Conservation (phyloP, 495 filamentous ascomycete genomes). For the Penicillium diatomitis region DNA sequence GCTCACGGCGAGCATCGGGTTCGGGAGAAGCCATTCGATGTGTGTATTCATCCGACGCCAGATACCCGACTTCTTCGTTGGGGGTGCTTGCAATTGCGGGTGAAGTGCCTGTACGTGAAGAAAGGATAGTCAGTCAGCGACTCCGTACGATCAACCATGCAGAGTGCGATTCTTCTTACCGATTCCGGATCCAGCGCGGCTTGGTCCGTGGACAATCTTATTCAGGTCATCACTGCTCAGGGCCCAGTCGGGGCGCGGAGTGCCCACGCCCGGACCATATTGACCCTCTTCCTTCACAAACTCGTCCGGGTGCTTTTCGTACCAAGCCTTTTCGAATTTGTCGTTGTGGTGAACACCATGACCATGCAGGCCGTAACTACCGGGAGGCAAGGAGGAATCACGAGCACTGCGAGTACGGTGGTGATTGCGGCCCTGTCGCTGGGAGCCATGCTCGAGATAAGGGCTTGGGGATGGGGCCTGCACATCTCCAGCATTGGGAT, state of each 20-base stretch:
- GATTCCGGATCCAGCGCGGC: conserved; percentile 53
- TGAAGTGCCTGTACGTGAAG: conserved; percentile 33
- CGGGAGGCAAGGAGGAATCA: conserved; percentile 55
- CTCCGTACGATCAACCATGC: too few species aligned
- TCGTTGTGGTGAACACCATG: conserved; percentile 61
- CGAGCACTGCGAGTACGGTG: conserved; percentile 52
- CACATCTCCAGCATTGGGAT: conserved; percentile 87
- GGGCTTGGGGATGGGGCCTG: conserved; percentile 87
- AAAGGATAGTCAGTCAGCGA: neutral
- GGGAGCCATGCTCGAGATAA: conserved; percentile 37
- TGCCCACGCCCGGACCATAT: conserved; percentile 53
- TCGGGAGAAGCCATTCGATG: conserved; percentile 60
- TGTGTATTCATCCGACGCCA: conserved; percentile 69
- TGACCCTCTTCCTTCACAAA: conserved; percentile 64
- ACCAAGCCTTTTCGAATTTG: conserved; percentile 79
- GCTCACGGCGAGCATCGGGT: conserved; percentile 35
- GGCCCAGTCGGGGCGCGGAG: conserved; percentile 68
- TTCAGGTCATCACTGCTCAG: conserved; percentile 88
- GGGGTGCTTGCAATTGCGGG: conserved; percentile 50
- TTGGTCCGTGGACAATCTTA: conserved; percentile 72
- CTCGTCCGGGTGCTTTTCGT: conserved; percentile 78
- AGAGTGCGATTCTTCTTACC: conserved; percentile 32
- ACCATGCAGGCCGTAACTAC: conserved; percentile 79
- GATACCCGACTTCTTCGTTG: conserved; percentile 70
- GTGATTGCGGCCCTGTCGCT: conserved; percentile 58